Evolutionary conservation across 192 early-diverging fungal species (phyloP), one percentile per base, ranked within the genome.

Genomic region (Podila verticillata): DNA sequence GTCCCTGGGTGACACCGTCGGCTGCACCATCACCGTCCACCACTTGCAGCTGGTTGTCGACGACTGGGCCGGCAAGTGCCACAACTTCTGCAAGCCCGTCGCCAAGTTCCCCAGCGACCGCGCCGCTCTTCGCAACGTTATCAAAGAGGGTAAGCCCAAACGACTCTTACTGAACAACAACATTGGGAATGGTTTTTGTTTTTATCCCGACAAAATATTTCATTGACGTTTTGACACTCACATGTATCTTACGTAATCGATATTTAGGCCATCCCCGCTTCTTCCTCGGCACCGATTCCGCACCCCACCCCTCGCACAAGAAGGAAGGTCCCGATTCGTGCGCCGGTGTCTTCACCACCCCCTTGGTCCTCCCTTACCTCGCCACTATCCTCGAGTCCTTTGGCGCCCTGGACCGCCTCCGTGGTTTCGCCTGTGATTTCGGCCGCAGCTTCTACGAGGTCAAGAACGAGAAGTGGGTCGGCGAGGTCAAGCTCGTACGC

Each of bases 1-100:
- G 83, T 91, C 93, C 15, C 82, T 97, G 60, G 96, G 96, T 35
- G 88, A 91, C 29, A 97, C 96, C 15, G 95, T 99, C 13, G 98
- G 89, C 0, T 97, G 96, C 81, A 94, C 92, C 13, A 97, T 99
- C 72, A 99, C 98, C 2, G 92, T 97, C 6, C 98, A 99, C 84
- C 97, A 99, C 78, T 81, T 99, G 72, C 85, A 93, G 59, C 83
- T 99, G 19, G 87, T 94, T 32, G 93, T 97, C 0, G 98, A 99
- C 74, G 97, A 99, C 83, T 99, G 98, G 98, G 98, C 98, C 31
- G 98, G 97, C 7, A 91, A 95, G 72, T 92, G 92, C 65, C 98
- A 99, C 73, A 90, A 96, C 82, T 99, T 96, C 83, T 99, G 98
- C 88, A 99, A 99, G 85, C 98, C 98, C 32, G 98, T 99, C 26